A percentile compares a stretch with the other conserved stretches of the same genome.
Conservation (phyloP, 2,329 filamentous ascomycete species). For the Incumbomyces delicatus region DNA sequence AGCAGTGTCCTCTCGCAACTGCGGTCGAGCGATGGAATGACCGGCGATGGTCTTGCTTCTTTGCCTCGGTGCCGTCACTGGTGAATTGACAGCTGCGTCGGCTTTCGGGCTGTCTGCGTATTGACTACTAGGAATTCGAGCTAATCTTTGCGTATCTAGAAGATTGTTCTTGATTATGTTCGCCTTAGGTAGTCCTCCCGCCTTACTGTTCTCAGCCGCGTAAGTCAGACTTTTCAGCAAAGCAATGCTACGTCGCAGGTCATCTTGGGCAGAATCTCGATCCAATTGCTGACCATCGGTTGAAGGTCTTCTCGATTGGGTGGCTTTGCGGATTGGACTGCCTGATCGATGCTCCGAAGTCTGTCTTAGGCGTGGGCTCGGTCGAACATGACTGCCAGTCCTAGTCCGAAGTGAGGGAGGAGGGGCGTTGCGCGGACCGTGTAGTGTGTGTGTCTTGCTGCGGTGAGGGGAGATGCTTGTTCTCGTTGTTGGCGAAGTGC, state of each 20-base stretch:
- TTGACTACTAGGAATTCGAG: background rate
- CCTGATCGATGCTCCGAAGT: background rate
- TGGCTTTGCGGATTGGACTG: background rate
- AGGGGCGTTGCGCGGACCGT: constrained; percentile 1
- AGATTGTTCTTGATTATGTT: background rate
- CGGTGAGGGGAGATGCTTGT: background rate
- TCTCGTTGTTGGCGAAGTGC: background rate
- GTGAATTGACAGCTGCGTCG: background rate
- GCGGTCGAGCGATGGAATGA: background rate
- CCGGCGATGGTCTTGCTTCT: background rate
- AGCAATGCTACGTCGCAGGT: background rate
- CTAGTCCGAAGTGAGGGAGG: background rate
- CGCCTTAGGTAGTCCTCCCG: background rate
- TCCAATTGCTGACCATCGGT: too few relatives aligned
- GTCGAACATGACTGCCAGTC: background rate
- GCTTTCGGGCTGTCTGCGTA: background rate
- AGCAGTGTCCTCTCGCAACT: background rate
- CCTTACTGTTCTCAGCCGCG: background rate
- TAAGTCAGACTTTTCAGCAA: background rate
- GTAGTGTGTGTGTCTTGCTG: background rate
- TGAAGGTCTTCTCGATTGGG: background rate
- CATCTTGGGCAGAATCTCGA: background rate
- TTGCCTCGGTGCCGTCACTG: background rate
- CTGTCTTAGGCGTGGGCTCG: background rate
- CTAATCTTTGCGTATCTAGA: background rate